Base-by-base conservation (phyloP, 2,329 filamentous ascomycete species). In the Penicillium expansum region DNA sequence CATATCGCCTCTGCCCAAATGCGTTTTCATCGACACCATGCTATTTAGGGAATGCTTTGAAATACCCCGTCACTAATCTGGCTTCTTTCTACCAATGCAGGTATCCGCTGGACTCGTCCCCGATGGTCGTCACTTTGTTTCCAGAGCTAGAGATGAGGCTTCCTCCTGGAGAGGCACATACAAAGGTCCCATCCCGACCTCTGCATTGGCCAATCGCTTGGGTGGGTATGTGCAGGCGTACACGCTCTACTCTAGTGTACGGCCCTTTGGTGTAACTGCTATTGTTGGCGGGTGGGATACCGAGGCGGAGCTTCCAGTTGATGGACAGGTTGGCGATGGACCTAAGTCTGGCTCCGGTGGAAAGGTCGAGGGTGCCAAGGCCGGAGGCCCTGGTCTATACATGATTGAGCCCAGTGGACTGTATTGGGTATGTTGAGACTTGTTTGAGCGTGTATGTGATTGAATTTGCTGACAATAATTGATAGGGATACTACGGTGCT, bases 351-450 rank as follows among this genome's bases (percentile, higher is more conserved):
- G 93, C 57, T 86, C 91, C 24, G 93, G 93, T 62, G 93, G 93
- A 71, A 96, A 94, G 79, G 83, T 87, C 42, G 77, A 85, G 59
- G 85, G 86, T 69, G 87, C 86, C 70, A 89, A 86, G 75, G 86
- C 92, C 73, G 94, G 94, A 67, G 94, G 93, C 1, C 94, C 94
- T 22, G 92, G 87, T 62, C 85, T 99, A 60, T 99, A 97, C 83
- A 99, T 99, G 94, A 93, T 99, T 67, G 94, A 99, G 81, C 94
- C 94, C 41, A 96, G 92, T 71, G 94, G 94, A 55, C 79, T 93
- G 66, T 97, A 96, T 82, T 99, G 94, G 94, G 84, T 86, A 80
- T 52, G 78, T 63, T 41, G 38, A 9, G 24, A 42, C 29, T 30
- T n/a, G 33, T 2, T 16, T 20, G 14, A 20, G 9, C n/a, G 11